Evolutionary conservation across 768 basidiomycete species (phyloP), one percentile per base, ranked within the genome.

Genomic region (Boletales sp.): DNA sequence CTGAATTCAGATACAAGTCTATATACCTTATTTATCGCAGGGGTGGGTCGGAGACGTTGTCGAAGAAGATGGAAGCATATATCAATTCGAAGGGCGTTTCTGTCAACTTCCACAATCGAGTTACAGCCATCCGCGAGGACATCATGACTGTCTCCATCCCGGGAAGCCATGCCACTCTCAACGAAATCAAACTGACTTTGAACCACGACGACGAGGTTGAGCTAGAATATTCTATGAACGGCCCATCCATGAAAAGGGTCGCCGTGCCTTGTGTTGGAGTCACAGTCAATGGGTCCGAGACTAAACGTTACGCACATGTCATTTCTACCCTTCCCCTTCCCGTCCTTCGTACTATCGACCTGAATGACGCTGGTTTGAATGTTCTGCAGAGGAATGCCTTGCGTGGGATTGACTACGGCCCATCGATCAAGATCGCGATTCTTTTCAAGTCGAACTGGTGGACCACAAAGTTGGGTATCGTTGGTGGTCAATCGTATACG

Each of bases 401-500:
- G 34, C 73, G 75, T 8, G 38, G 60, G 7, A 56, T 78, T 19
- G 46, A 59, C 27, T 78, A 77, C 40, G 65, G 60, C 10, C 53
- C 69, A 5, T 57, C 72, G 3, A 62, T 65, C 57, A 79, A 79
- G 61, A 62, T 79, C 35, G 77, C 62, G 10, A 45, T 79, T 32
- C 68, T 70, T 47, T 79, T 79, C 63, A 63, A 65, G 51, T 57
- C 64, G 1, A 49, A 67, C 3, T 78, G 77, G 77, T 78, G 76
- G 76, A 66, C 56, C 19, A 66, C 57, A 1, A 53, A 51, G 19
- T 34, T 69, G 35, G 57, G 61, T 39, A 71, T 73, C 24, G 45
- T 68, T 8, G 76, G 77, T 4, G 76, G 76, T 0, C 69, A 70
- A 53, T 67, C 74, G 4, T 66, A 54, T 54, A 78, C 74, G 1